These are phyloP conservation scores for Chrysoporthe austroafricana DNA, from an alignment of 2,329 filamentous ascomycete genomes.

Conservation along the genomic window DNA sequence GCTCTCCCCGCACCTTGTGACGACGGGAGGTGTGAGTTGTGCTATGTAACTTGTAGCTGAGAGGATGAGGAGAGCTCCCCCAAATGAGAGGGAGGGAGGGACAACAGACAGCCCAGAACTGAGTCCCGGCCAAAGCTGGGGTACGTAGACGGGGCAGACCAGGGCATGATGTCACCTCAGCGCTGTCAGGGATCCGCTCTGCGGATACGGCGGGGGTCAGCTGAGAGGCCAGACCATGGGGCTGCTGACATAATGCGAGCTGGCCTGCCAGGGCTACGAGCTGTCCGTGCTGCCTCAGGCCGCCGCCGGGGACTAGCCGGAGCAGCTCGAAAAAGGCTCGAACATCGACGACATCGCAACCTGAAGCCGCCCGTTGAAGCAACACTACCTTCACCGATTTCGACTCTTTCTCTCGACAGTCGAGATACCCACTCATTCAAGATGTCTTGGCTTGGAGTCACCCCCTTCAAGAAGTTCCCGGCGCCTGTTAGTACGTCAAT, in stretches of 20 bases:
- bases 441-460: conserved; percentile 74
- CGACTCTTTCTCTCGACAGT: conserved; percentile 41
- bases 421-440: conserved; percentile 50
- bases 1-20: conserved; percentile 27
- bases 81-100: background rate
- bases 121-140: conserved; percentile 25
- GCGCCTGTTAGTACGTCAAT: conserved; percentile 74
- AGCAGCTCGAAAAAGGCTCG: conserved; percentile 38
- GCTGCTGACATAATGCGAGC: conserved; percentile 25
- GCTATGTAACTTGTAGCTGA: background rate
- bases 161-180: conserved; percentile 24
- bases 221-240: background rate
- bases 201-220: background rate
- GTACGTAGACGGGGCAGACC: conserved; percentile 4
- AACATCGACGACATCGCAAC: conserved; percentile 26
- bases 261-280: background rate
- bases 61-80: conserved; percentile 4
- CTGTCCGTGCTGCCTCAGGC: conserved; percentile 27
- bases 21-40: conserved; percentile 7
- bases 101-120: conserved; percentile 1
- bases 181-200: background rate
- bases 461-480: conserved; percentile 77
- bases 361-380: conserved; percentile 30
- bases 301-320: conserved; percentile 19
- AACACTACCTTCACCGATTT: conserved; percentile 37